Evolutionary conservation across 2,329 filamentous ascomycete genomes (phyloP), one percentile per base, ranked within the genome.

Genomic region (Cladosporium sp.): DNA sequence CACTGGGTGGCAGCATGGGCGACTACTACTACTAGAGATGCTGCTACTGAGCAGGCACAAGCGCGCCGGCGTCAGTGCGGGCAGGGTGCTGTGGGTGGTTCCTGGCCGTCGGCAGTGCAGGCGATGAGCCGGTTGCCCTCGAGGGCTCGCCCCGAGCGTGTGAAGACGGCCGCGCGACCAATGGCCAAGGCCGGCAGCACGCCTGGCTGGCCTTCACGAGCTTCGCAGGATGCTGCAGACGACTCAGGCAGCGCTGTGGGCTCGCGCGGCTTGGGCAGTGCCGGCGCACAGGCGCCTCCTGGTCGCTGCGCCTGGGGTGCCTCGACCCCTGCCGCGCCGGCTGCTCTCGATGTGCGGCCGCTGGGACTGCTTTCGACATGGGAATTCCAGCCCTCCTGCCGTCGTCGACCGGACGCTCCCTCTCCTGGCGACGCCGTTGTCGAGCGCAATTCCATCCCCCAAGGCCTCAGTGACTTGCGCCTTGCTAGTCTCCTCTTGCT

Each of bases 61-160:
- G 39, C 47, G 28, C 20, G 47, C 47, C 19, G 47, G 47, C 32
- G 42, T 45, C 42, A 45, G 42, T 45, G 42, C 42, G 25, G n/a
- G 22, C 40, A 45, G 42, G 42, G 40, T 44, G n/a, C 24, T 49
- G 47, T 35, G 47, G 47, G 47, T 50, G 47, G 47, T 50, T 35
- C 47, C 47, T 50, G 47, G 32, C 32, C 32, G 7, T 8, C 47
- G 47, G 47, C 25, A 50, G 47, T 35, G 34, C 17, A 24, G 24
- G 34, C 34, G 47, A 50, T 50, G 47, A 24, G 32, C 47, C 47
- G 47, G 25, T 19, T 20, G 24, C 13, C 20, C 6, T 35, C 12
- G 25, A 50, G 47, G 17, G 28, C 47, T 49, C 32, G 47, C 47
- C 10, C 40, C 40, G 36, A 8, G 20, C n/a, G 45, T 17, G 32